These are phyloP conservation scores for Neoconidiobolus thromboides DNA, from an alignment of 371 early-diverging fungal species.

Conservation along the genomic window DNA sequence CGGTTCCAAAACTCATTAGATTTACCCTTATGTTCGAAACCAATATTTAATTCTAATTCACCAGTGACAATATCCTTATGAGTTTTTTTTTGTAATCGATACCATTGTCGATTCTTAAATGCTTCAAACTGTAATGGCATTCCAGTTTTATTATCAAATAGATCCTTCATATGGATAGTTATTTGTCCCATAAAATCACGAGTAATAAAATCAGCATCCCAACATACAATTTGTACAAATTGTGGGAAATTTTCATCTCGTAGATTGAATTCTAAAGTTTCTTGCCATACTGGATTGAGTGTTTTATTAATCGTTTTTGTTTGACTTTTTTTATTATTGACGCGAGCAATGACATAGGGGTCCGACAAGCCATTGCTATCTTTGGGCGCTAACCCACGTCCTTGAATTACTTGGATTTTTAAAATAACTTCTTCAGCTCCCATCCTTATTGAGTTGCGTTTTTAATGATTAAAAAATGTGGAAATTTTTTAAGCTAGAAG, in stretches of 20 bases:
- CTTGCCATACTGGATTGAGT: constrained; percentile 58
- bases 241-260: constrained; percentile 21
- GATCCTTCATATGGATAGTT: constrained; percentile 27
- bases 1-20: not conserved
- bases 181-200: constrained; percentile 40
- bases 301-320: constrained; percentile 45
- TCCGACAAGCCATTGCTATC: constrained; percentile 13
- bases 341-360: constrained; percentile 7
- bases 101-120: constrained; percentile 3
- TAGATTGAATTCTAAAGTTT: constrained; percentile 37
- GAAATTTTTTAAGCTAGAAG: too few species aligned
- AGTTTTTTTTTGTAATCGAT: constrained; percentile 1
- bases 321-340: constrained; percentile 5
- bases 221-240: constrained; percentile 25
- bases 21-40: constrained; percentile 7
- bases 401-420: constrained; percentile 8
- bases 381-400: constrained; percentile 8
- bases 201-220: constrained; percentile 40
- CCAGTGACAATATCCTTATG: constrained; percentile 18
- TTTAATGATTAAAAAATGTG: too few species aligned
- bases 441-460: not conserved
- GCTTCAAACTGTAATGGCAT: constrained; percentile 1
- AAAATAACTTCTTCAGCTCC: not conserved
- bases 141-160: constrained; percentile 22
- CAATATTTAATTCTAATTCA: constrained; percentile 15